These are phyloP conservation scores for Oxyria digyna DNA, from an alignment of 148 eudicot species.

Conservation along the genomic window DNA sequence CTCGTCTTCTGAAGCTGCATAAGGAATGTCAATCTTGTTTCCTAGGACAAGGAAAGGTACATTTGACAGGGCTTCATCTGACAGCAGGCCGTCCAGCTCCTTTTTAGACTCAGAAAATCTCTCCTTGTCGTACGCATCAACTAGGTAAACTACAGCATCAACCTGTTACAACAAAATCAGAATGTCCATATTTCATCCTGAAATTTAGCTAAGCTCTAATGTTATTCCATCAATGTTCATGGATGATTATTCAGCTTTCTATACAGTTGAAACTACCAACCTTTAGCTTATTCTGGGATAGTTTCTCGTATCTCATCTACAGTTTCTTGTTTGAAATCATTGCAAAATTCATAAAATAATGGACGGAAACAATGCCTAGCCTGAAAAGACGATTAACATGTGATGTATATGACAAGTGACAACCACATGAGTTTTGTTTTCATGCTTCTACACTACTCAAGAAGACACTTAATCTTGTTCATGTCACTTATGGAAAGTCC, in stretches of 20 bases:
- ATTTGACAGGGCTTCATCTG: slow-evolving; percentile 56
- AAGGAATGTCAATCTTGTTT: slow-evolving; percentile 73
- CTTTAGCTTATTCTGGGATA: neutral
- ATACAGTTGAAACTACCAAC: no score
- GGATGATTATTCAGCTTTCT: no score
- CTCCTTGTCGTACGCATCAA: slow-evolving; percentile 72
- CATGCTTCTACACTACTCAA: slow-evolving; percentile 1
- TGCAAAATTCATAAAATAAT: neutral
- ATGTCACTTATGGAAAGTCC: neutral
- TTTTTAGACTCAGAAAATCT: slow-evolving; percentile 71
- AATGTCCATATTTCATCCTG: no score
- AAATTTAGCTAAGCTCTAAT: neutral
- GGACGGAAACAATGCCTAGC: neutral
- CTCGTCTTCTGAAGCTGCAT: slow-evolving; percentile 84
- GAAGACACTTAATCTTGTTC: neutral
- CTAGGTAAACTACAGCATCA: slow-evolving; percentile 75
- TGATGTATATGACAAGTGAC: neutral
- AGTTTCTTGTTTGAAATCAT: neutral
- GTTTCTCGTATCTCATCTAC: neutral
- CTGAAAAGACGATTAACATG: neutral
- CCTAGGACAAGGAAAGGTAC: slow-evolving; percentile 70
- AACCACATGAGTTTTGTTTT: neutral
- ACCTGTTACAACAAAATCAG: no score
- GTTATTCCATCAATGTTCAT: neutral
- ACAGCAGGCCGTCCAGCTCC: slow-evolving; percentile 70